Evolutionary conservation across 2,329 filamentous ascomycete species (phyloP), one percentile per base, ranked within the genome.

Genomic region (Coleophoma eucalyptorum): DNA sequence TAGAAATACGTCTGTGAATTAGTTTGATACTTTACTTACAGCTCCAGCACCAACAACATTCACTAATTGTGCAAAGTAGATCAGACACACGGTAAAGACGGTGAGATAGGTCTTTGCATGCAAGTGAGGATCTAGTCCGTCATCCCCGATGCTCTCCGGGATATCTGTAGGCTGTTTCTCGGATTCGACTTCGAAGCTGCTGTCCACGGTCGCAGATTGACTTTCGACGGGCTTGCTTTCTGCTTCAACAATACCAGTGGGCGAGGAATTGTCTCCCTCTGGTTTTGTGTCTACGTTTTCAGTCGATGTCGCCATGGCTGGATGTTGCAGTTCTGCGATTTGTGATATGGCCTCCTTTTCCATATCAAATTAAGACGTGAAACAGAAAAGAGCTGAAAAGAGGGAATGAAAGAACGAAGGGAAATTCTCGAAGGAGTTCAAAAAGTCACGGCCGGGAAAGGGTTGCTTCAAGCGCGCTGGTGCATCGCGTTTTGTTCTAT

Each of bases 51-150:
- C 68, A 10, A 71, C 67, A 4, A 70, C 49, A 48, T 56, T 64
- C 19, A 68, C 48, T 0, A 69, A 48, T 49, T 71, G 68, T 7
- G 65, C 64, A 50, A 68, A 64, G 57, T 70, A 71, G 43, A 70
- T 69, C 15, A 68, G 35, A 45, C 64, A 64, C 0, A 69, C 65
- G 3, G 68, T 61, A 16, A 65, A 55, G 16, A 70, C 62, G n/a
- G 65, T 65, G 1, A 70, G 51, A 44, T 62, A 67, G 0, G 68
- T 71, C 58, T 65, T 67, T 37, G 58, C 51, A 49, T 66, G 63
- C 5, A 69, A 56, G n/a, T 60, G 65, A 6, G 65, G 60, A 32
- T 46, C 42, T 13, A 52, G 47, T 18, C 46, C 33, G 16, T n/a
- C 43, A 34, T 54, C 54, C 31, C 51, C 49, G 13, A 50, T 56